Evolutionary conservation across 1,284 basidiomycete species (phyloP).

Genomic region (Gomphus bonarii): DNA sequence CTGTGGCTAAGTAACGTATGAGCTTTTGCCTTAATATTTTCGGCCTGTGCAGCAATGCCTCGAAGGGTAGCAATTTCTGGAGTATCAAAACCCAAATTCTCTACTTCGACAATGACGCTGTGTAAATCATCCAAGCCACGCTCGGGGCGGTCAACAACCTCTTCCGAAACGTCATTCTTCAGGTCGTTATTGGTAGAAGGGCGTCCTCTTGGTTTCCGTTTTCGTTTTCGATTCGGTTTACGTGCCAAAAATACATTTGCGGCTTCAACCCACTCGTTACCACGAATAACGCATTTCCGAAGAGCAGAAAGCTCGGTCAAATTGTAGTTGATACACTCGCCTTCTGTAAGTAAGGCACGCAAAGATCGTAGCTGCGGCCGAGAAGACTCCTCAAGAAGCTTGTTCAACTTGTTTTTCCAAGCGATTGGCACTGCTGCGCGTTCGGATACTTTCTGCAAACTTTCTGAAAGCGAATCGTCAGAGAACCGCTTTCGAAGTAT

Average conservation of each 20-base stretch:
- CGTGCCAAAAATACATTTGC: constrained; percentile 62
- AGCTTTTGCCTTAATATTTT: constrained; percentile 52
- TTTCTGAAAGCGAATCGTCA: constrained; percentile 70
- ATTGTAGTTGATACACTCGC: constrained; percentile 71
- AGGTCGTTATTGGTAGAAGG: constrained; percentile 27
- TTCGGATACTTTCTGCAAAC: constrained; percentile 52
- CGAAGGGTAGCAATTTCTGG: constrained; percentile 57
- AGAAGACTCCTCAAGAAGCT: constrained; percentile 54
- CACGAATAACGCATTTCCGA: constrained; percentile 69
- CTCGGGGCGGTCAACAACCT: constrained; percentile 56
- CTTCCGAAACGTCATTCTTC: constrained; percentile 31
- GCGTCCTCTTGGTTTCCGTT: constrained; percentile 48
- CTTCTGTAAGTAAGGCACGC: constrained; percentile 73
- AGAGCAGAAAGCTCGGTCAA: constrained; percentile 67
- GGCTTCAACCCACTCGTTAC: constrained; percentile 77
- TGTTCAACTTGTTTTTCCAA: constrained; percentile 68
- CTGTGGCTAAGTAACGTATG: constrained; percentile 34
- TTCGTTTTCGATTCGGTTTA: constrained; percentile 64
- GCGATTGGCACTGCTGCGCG: constrained; percentile 64
- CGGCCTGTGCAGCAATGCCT: constrained; percentile 50
- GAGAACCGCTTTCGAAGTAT: constrained; percentile 73
- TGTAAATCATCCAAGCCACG: constrained; percentile 59
- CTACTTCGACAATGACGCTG: constrained; percentile 57
- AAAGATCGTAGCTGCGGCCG: constrained; percentile 69
- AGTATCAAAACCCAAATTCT: constrained; percentile 69